Percentiles rank a stretch among this genome's conserved stretches.
phyloP scores from a whole-genome alignment of 306 rosid species.

The Luffa acutangula region DNA sequence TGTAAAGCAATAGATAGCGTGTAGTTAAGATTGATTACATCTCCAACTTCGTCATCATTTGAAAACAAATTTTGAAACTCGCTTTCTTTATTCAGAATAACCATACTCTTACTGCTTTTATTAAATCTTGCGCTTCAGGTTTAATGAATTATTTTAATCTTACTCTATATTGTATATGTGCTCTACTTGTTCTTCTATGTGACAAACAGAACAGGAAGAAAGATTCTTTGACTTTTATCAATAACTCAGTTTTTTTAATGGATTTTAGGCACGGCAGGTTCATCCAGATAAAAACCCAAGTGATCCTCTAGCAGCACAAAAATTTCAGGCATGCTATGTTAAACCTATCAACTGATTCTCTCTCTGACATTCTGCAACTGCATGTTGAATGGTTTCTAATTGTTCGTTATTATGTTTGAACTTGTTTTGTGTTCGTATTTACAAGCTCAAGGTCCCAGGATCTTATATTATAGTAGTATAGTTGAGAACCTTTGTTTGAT shows the following conservation, averaged over 20 bases:
- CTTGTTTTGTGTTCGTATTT: not conserved
- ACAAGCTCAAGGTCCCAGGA: not conserved
- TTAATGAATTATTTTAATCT: not conserved
- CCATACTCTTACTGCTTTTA: not conserved
- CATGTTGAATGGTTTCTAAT: not conserved
- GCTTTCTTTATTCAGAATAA: not conserved
- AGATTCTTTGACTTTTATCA: not conserved
- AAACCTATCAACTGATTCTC: not conserved
- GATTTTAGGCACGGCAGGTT: slow-evolving; percentile 79
- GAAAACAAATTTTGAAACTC: not conserved
- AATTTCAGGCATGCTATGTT: slow-evolving; percentile 65
- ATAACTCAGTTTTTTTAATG: not conserved
- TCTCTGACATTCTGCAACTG: not conserved
- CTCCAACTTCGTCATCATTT: not conserved
- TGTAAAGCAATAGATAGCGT: not conserved
- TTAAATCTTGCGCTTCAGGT: not conserved
- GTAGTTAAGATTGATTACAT: not conserved
- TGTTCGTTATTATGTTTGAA: not conserved
- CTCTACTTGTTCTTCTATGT: not conserved
- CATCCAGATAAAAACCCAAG: slow-evolving; percentile 99
- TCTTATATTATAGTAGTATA: not conserved
- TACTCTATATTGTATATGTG: not conserved
- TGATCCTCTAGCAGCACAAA: slow-evolving; percentile 91
- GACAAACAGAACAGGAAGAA: not conserved
- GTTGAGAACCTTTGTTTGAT: not conserved